These are phyloP conservation scores for Colletotrichum spaethianum DNA, from an alignment of 2,329 filamentous ascomycete genomes.

Conservation along the genomic window DNA sequence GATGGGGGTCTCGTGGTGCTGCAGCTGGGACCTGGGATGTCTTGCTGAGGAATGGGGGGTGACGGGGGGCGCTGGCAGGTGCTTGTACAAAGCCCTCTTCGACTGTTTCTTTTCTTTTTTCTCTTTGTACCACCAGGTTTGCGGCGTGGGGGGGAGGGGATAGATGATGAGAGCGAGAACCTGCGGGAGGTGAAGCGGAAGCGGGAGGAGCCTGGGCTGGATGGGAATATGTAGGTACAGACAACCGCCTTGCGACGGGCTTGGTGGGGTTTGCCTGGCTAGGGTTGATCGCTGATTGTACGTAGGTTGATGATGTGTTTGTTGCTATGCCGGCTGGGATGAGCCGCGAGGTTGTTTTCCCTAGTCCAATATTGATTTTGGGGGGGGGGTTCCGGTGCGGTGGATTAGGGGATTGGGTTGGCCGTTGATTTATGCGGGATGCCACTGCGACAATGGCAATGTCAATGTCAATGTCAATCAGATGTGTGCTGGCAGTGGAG, in stretches of 20 bases:
- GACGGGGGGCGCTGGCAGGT: not conserved
- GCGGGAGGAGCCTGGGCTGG: conserved; percentile 1
- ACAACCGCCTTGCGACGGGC: conserved; percentile 7
- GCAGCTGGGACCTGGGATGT: conserved; percentile 41
- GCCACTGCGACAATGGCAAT: conserved; percentile 1
- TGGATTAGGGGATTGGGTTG: conserved; percentile 27
- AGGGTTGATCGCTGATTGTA: conserved; percentile 32
- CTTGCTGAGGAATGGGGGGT: conserved; percentile 40
- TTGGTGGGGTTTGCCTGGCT: not conserved
- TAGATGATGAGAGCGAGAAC: not conserved
- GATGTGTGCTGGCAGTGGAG: conserved; percentile 29
- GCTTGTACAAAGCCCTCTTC: conserved; percentile 7
- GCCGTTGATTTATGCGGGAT: conserved; percentile 26
- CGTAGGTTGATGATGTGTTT: conserved; percentile 36
- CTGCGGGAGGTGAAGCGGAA: not conserved
- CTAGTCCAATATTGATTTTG: conserved; percentile 14
- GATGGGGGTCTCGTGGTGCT: conserved; percentile 36
- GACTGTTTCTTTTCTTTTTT: not conserved
- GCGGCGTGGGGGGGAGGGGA: conserved; percentile 36
- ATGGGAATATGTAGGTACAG: conserved; percentile 29
- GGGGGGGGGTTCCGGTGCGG: conserved; percentile 16
- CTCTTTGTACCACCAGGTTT: not conserved
- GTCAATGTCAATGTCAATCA: conserved; percentile 33
- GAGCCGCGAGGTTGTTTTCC: conserved; percentile 11
- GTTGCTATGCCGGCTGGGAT: conserved; percentile 24